These are phyloP conservation scores for Arthrobotrys iridis DNA, from an alignment of 2,329 filamentous ascomycete genomes.

Conservation along the genomic window DNA sequence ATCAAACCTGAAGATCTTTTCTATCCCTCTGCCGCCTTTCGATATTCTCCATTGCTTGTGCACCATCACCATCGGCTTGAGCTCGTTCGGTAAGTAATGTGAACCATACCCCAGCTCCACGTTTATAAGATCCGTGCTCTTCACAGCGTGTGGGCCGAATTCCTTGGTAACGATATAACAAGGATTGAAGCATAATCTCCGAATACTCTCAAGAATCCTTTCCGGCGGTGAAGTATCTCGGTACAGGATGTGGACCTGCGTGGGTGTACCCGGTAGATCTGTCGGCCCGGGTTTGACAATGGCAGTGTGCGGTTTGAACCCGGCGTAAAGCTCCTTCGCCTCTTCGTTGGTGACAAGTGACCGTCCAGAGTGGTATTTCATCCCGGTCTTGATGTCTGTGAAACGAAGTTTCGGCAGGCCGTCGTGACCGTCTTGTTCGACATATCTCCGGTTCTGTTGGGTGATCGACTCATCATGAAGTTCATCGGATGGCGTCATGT, in stretches of 20 bases:
- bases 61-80: slow-evolving; percentile 24
- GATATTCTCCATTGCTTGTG: slow-evolving; percentile 36
- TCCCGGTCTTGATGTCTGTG: slow-evolving; percentile 5
- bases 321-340: slow-evolving; percentile 4
- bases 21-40: slow-evolving; percentile 17
- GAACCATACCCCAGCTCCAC: slow-evolving; percentile 25
- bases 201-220: slow-evolving; percentile 3
- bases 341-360: background rate
- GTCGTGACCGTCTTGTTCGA: background rate
- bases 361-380: background rate
- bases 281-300: slow-evolving; percentile 32
- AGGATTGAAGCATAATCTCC: slow-evolving; percentile 33
- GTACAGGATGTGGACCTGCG: slow-evolving; percentile 34
- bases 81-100: slow-evolving; percentile 7
- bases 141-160: background rate
- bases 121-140: slow-evolving; percentile 26
- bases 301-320: slow-evolving; percentile 18
- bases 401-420: background rate
- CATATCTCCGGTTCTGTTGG: background rate
- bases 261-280: slow-evolving; percentile 25
- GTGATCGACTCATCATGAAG: background rate
- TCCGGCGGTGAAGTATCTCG: slow-evolving; percentile 21
- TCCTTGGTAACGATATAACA: slow-evolving; percentile 27
- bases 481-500: background rate
- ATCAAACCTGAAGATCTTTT: slow-evolving; percentile 42